Evolutionary conservation across 2,329 filamentous ascomycete species (phyloP), one percentile per base, ranked within the genome.

Genomic region (Nemania bipapillata): DNA sequence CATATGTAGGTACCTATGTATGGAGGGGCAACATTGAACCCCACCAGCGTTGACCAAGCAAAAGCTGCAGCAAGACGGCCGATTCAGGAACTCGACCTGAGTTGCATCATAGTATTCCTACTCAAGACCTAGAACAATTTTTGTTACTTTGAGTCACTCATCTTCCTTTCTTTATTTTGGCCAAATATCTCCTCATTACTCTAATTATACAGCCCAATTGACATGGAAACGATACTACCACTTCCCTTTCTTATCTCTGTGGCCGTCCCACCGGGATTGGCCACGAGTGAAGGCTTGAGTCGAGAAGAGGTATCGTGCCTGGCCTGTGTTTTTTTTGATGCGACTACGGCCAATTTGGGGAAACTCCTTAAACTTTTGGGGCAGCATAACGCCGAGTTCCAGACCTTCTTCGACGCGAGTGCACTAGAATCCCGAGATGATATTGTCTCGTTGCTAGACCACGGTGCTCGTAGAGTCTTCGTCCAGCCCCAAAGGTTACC

Each of bases 381-480:
- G 32, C 82, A 82, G 66, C 83, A 86, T 74, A 84, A 81, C 69
- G 80, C 83, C 65, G 83, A 86, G 37, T 85, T 87, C 71, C 83
- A 86, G 72, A 87, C 92, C 72, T 94, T 92, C 79, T 87, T 97
- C 73, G 93, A 97, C 75, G 93, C 90, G 58, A 91, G 92, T 4
- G 82, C 82, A 24, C 85, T 98, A 45, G 80, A 87, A 35, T 89
- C 89, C 11, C 83, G 84, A 63, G 91, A 94, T 73, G 91, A 96
- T 71, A 84, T 98, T 40, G 82, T 95, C 62, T 87, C 91, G 54
- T 86, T 98, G 40, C 88, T 99, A 64, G 92, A 99, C 79, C 88
- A 90, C 71, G 96, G 96, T 68, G 93, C 94, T 6, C 88, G 90
- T 60, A 96, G 91, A 78, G 91, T 96, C 70, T 96, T 98, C 79